Evolutionary conservation across 129 eudicot species (phyloP).

Genomic region (Logfia minima): DNA sequence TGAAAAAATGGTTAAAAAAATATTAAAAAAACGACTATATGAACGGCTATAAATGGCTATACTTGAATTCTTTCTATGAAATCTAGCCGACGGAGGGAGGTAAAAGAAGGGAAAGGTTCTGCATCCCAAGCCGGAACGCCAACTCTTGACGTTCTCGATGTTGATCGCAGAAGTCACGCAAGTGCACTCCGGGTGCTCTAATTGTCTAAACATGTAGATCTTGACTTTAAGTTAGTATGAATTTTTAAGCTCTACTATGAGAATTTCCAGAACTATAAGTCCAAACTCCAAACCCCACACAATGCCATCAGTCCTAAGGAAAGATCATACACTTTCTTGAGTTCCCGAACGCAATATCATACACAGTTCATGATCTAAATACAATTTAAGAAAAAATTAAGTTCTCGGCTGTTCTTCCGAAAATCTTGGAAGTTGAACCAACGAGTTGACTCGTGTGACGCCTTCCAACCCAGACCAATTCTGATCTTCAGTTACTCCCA

Average conservation of each 20-base stretch:
- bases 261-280: background rate
- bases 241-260: background rate
- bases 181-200: no score
- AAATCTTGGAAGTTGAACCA: constrained; percentile 98
- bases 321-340: background rate
- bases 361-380: constrained; percentile 1
- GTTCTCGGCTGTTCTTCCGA: constrained; percentile 65
- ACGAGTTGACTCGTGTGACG: constrained; percentile 90
- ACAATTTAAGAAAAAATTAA: constrained; percentile 11
- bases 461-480: constrained; percentile 98
- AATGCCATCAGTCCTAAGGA: background rate
- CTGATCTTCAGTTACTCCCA: constrained; percentile 47
- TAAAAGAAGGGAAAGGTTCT: no score
- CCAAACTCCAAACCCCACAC: constrained; percentile 6
- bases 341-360: background rate
- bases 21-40: no score
- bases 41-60: no score
- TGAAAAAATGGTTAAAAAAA: no score
- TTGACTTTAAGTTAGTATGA: background rate
- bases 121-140: no score
- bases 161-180: no score
- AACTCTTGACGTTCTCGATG: no score
- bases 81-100: no score
- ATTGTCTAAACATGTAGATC: background rate
- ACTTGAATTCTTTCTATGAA: no score